Percentiles rank a stretch among this genome's conserved stretches.
phyloP scores from a whole-genome alignment of 257 asterid genomes.

The Przewalskia tangutica region DNA sequence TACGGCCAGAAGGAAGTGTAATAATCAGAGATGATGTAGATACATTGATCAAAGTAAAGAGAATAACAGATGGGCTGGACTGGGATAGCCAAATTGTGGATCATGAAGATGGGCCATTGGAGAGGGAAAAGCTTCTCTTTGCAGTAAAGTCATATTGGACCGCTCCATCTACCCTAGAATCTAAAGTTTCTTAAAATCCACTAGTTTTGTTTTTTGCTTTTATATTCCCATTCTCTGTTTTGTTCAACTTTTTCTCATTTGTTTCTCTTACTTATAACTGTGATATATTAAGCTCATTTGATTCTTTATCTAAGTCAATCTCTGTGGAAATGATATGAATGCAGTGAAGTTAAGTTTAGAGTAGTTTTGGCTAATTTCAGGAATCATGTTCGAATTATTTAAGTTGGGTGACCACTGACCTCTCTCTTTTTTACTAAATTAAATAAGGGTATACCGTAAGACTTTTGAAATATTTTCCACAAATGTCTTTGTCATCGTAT shows the following conservation, averaged over 20 bases:
- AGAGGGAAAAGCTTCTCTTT: constrained; percentile 69
- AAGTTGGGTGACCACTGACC: background rate
- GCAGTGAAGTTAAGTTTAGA: background rate
- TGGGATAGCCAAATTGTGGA: constrained; percentile 82
- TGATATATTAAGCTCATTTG: background rate
- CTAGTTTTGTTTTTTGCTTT: background rate
- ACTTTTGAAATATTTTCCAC: too few relatives aligned
- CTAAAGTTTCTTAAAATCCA: background rate
- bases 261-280: background rate
- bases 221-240: background rate
- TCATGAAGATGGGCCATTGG: constrained; percentile 77
- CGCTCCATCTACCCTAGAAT: constrained; percentile 37
- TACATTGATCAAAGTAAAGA: constrained; percentile 49
- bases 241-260: background rate
- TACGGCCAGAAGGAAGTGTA: constrained; percentile 80
- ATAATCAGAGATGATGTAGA: constrained; percentile 74
- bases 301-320: background rate
- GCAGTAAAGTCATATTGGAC: constrained; percentile 79
- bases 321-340: background rate
- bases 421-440: background rate
- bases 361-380: background rate
- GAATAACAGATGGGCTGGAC: constrained; percentile 53
- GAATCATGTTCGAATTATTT: background rate
- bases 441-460: too few relatives aligned
- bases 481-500: too few relatives aligned